Percentiles rank a stretch among this genome's conserved stretches.
Evolutionary conservation across 2,329 filamentous ascomycete species (phyloP).

Genomic region (Podosphaera xanthii): DNA sequence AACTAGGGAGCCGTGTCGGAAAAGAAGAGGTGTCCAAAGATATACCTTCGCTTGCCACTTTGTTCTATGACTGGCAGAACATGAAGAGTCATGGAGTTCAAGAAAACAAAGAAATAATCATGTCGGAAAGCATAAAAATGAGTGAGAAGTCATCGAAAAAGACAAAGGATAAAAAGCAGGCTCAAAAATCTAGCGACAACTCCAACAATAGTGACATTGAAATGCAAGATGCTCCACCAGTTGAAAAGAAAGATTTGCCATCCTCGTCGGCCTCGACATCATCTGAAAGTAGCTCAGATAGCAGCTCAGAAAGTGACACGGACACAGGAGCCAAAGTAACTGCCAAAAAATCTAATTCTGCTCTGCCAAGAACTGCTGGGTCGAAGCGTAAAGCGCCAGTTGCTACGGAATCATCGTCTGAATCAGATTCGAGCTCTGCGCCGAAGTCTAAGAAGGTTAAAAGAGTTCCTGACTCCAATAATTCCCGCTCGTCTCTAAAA

Average conservation of each 20-base stretch:
- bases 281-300: constrained; percentile 4
- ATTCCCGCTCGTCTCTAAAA: constrained; percentile 5
- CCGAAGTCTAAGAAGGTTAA: constrained; percentile 31
- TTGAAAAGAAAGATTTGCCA: constrained; percentile 16
- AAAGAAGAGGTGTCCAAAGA: constrained; percentile 18
- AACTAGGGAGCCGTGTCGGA: constrained; percentile 24
- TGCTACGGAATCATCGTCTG: constrained; percentile 17
- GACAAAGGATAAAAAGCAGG: constrained; percentile 13
- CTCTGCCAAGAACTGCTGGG: constrained; percentile 18
- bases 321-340: constrained; percentile 24
- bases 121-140: constrained; percentile 5
- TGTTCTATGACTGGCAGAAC: constrained; percentile 20
- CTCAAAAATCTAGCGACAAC: constrained; percentile 11
- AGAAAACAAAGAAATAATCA: neutral
- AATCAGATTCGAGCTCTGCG: constrained; percentile 22
- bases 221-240: constrained; percentile 15
- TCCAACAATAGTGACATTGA: constrained; percentile 17
- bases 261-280: constrained; percentile 19
- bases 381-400: constrained; percentile 32
- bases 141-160: constrained; percentile 13
- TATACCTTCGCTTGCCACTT: constrained; percentile 16
- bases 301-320: constrained; percentile 25
- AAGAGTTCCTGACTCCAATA: constrained; percentile 9
- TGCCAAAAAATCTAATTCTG: constrained; percentile 9
- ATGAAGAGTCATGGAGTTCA: constrained; percentile 6